Conservation (phyloP, 768 basidiomycete species). For the Calocera viscosa region DNA sequence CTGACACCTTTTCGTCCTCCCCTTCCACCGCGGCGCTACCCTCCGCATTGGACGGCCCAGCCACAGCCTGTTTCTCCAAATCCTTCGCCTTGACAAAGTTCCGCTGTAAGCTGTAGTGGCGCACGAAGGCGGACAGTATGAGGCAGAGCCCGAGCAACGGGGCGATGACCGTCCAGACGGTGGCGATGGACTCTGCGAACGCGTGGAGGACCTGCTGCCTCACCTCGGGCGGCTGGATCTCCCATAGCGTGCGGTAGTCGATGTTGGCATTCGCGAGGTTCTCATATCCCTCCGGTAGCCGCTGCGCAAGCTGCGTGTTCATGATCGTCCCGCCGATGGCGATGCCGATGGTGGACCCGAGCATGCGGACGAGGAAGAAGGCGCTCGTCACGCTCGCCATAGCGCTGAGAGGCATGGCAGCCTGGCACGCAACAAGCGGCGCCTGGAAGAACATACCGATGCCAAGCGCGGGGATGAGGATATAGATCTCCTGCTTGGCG, state of each 20-base stretch:
- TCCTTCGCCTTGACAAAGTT: conserved; percentile 7
- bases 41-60: background rate
- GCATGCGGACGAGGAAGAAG: background rate
- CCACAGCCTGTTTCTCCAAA: background rate
- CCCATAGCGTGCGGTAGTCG: conserved; percentile 33
- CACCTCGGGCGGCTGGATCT: conserved; percentile 32
- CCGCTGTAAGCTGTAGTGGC: background rate
- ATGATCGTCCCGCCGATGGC: conserved; percentile 7
- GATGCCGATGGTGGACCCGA: conserved; percentile 4
- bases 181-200: conserved; percentile 48
- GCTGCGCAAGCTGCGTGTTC: conserved; percentile 8
- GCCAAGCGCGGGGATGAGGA: conserved; percentile 4
- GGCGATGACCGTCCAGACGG: conserved; percentile 45
- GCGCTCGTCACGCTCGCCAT: background rate
- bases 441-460: conserved; percentile 8
- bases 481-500: background rate
- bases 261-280: background rate
- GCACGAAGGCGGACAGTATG: background rate
- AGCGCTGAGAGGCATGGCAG: background rate
- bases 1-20: background rate
- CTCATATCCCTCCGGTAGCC: background rate
- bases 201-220: conserved; percentile 46
- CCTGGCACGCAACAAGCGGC: background rate
- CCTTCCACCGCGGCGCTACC: background rate
- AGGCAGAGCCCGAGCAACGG: conserved; percentile 16